A percentile compares a stretch with the other conserved stretches of the same genome.
Conservation (phyloP, 1,284 basidiomycete species). For the Peniophora sp. region DNA sequence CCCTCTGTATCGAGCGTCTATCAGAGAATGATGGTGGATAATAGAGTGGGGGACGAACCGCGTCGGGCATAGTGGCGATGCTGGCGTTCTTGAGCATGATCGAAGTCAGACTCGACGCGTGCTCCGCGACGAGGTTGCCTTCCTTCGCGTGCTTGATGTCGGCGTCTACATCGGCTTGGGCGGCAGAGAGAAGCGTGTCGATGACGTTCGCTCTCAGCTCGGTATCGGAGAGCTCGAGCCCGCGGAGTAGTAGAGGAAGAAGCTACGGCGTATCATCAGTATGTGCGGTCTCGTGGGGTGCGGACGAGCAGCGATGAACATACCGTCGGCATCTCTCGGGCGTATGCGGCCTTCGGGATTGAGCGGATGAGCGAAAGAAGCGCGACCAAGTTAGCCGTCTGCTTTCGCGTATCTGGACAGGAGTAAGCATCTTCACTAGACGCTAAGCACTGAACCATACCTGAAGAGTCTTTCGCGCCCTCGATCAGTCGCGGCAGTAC, state of each 20-base stretch:
- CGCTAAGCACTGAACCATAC: constrained; percentile 23
- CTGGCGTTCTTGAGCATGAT: constrained; percentile 61
- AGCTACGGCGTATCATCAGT: constrained; percentile 41
- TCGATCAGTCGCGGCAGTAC: constrained; percentile 72
- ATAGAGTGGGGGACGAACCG: constrained; percentile 29
- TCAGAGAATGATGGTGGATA: neutral
- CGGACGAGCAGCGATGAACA: constrained; percentile 14
- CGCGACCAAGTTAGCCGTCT: constrained; percentile 76
- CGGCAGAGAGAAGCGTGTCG: constrained; percentile 65
- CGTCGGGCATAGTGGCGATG: constrained; percentile 39
- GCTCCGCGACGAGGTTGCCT: constrained; percentile 48
- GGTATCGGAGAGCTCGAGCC: constrained; percentile 70
- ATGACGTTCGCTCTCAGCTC: constrained; percentile 76
- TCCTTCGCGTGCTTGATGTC: constrained; percentile 23
- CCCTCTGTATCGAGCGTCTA: constrained; percentile 40
- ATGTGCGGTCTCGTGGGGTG: neutral
- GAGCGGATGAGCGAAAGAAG: constrained; percentile 78
- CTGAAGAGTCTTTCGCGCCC: constrained; percentile 39
- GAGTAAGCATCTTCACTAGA: too few species aligned
- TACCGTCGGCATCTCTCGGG: constrained; percentile 61
- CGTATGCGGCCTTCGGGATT: constrained; percentile 71
- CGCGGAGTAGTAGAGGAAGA: constrained; percentile 82
- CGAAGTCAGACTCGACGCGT: constrained; percentile 65
- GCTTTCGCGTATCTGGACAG: constrained; percentile 34
- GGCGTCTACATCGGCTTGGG: constrained; percentile 47